Evolutionary conservation across 495 filamentous ascomycete genomes (phyloP), one percentile per base, ranked within the genome.

Genomic region (Elasticomyces elasticus): DNA sequence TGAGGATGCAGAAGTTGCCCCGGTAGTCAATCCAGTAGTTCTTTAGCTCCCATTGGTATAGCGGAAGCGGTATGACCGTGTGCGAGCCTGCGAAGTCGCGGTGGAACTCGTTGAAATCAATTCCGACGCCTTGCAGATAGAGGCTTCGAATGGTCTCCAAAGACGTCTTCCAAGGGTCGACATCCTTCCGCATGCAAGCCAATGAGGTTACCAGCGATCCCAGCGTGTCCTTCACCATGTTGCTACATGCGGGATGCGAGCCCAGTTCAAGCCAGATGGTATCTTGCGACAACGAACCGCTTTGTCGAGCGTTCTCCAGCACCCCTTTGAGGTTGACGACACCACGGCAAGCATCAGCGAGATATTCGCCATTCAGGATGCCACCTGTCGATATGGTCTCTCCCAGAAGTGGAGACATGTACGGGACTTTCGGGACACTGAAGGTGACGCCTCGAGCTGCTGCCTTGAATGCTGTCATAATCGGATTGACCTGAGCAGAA

Each of bases 1-100:
- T 47, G 44, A 11, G 5, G 9, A 47, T 27, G 44, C 44, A 47
- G 20, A 24, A 47, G 24, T 47, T 28, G 24, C 27, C 81, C 13
- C 72, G 74, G 66, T 90, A 90, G 12, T 82, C 74, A 20, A 90
- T 78, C 88, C 88, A 92, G 67, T 89, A 88, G 59, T 85, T 82
- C 73, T 89, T 90, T 28, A 81, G 68, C 54, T 92, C 85, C 71
- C 83, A 94, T 10, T 77, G 78, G 62, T 94, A 94, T 2, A 77
- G 68, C 17, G 88, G 88, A 2, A 92, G 76, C 25, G 49, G 41
- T 25, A 47, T 38, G 23, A 63, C 19, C 2, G 50, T 17, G 31
- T 52, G 49, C 23, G 52, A 38, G 24, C 40, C 15, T 12, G 42
- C 25, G 23, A 55, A 37, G 51, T 61, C 58, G 40, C 50, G 57